phyloP scores from a whole-genome alignment of 306 rosid species.

The Vachellia collinsii region DNA sequence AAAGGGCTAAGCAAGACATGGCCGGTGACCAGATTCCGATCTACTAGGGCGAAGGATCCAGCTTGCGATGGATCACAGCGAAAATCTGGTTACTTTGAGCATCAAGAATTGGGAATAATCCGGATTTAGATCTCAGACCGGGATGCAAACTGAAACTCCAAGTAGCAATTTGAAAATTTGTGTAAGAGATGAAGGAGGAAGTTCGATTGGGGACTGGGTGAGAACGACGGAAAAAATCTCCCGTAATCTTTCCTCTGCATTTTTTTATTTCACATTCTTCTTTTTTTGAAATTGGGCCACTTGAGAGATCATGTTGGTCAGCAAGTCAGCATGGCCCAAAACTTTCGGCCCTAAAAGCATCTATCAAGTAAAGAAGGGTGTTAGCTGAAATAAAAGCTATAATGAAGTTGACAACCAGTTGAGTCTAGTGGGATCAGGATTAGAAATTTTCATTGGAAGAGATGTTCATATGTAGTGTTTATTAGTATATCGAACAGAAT shows the following conservation, averaged over 20 bases:
- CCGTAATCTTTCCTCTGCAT: not conserved
- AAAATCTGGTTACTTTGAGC: not conserved
- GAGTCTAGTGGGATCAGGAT: too few relatives aligned
- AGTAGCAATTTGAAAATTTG: not conserved
- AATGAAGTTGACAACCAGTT: too few relatives aligned
- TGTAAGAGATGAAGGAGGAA: not conserved
- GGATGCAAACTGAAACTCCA: not conserved
- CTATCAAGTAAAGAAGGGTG: not conserved
- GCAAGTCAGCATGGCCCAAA: not conserved
- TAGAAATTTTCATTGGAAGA: too few relatives aligned
- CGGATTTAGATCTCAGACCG: not conserved
- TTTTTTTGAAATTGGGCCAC: not conserved
- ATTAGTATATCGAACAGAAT: too few relatives aligned
- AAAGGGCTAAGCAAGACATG: constrained; percentile 74
- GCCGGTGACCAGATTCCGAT: constrained; percentile 1
- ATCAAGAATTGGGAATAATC: not conserved
- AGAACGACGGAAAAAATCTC: not conserved
- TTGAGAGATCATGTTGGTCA: not conserved
- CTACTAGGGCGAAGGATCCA: constrained; percentile 9
- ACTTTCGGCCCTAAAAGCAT: not conserved
- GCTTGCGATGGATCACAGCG: not conserved
- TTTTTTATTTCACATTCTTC: too few relatives aligned
- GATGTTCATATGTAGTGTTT: too few relatives aligned
- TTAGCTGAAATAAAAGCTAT: too few relatives aligned
- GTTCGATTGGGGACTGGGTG: not conserved